Evolutionary conservation across 768 basidiomycete genomes (phyloP), one percentile per base, ranked within the genome.

Genomic region (Tylopilus subfusipes): DNA sequence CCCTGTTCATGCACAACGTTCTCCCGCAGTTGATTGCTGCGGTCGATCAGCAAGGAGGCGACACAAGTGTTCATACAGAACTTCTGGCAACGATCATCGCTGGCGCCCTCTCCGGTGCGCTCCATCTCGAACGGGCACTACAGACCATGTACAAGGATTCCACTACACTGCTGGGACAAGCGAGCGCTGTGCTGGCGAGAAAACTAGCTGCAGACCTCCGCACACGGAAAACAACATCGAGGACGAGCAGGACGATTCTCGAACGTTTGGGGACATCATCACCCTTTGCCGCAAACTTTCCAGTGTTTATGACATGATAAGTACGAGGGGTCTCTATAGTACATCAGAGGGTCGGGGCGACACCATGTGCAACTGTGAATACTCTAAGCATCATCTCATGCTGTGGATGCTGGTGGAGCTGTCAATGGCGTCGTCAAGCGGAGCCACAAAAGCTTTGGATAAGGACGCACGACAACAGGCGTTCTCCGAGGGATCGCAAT

Each of bases 391-490:
- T 36, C 61, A 58, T 58, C 8, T 75, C 62, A 83, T 22, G 77
- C 84, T 19, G 78, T 73, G 2, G 68, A 56, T 18, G 73, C 30
- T 5, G 77, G 75, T 31, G 83, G 82, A 33, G 83, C 79, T 82
- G 56, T 22, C 54, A 55, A 58, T 16, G 24, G 45, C 4, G 18
- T 51, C 4, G 48, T 61, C 55, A 60, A 52, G 11, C 18, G 14
- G 18, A 24, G 50, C 7, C 2, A 48, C 16, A 42, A 25, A 42
- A 21, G 11, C 25, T 38, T 48, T 40, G 22, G n/a, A 21, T 43
- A 11, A 51, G 24, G 38, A 81, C 88, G 75, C 68, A 90, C 88
- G 89, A 67, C 89, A 92, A 67, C 90, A 92, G 1, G 87, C 82
- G 57, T 89, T 84, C 63, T 89, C 84, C 27, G 69, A 67, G 14